phyloP scores from a whole-genome alignment of 2,329 filamentous ascomycete genomes.

The Pestalotiopsis sp. region DNA sequence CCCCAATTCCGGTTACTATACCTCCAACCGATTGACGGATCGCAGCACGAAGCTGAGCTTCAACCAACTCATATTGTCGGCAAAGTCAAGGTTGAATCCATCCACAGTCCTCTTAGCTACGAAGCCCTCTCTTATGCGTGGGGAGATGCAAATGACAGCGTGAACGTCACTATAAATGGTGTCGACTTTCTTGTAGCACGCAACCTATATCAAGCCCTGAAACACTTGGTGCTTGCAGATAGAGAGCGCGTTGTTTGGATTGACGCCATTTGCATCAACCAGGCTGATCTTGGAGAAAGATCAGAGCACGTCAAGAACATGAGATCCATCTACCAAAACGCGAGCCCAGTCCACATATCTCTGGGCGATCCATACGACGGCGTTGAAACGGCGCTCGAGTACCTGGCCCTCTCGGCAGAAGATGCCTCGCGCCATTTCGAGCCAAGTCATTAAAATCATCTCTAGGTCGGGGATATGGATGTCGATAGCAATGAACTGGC shows the following conservation, averaged over 20 bases:
- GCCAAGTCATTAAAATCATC: background rate
- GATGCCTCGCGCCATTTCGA: background rate
- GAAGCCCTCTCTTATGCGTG: background rate
- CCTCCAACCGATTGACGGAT: background rate
- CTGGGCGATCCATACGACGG: background rate
- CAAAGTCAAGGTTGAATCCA: background rate
- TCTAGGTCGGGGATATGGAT: background rate
- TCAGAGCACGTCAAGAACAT: background rate
- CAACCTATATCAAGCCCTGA: background rate
- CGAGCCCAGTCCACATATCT: background rate
- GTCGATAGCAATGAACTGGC: background rate
- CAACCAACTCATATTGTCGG: background rate
- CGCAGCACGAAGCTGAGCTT: background rate
- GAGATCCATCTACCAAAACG: background rate
- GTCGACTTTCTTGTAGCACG: background rate
- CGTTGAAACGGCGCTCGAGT: background rate
- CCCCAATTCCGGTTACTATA: background rate
- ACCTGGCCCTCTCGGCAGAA: background rate
- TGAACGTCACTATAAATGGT: background rate
- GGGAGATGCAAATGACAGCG: background rate
- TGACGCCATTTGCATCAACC: background rate
- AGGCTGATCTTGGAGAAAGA: background rate
- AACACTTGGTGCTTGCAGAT: background rate
- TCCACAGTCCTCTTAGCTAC: background rate
- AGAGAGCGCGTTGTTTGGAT: background rate